phyloP scores from a whole-genome alignment of 352 stramenopile genomes.

The Thraustochytrium sp. region DNA sequence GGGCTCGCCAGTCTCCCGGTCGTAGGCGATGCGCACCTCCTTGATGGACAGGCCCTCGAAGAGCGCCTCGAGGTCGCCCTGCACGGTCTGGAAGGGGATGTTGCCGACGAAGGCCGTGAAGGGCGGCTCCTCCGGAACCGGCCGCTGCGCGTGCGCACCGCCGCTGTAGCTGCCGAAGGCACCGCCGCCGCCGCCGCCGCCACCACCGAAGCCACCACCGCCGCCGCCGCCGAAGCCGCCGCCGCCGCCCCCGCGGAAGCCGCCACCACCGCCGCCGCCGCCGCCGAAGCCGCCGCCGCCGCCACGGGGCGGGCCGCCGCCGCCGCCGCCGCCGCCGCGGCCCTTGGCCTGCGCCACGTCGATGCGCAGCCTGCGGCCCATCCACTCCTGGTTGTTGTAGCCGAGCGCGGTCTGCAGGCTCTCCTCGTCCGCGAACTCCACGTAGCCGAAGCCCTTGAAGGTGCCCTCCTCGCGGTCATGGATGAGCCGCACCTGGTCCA shows the following conservation, averaged over 20 bases:
- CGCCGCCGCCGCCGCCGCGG: constrained; percentile 46
- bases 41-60: constrained; percentile 54
- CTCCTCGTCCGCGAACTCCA: constrained; percentile 42
- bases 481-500: constrained; percentile 36
- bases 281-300: constrained; percentile 33
- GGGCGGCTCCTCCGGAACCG: constrained; percentile 64
- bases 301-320: constrained; percentile 39
- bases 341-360: constrained; percentile 47
- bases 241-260: constrained; percentile 49
- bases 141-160: constrained; percentile 61
- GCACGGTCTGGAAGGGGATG: constrained; percentile 63
- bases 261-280: constrained; percentile 32
- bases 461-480: constrained; percentile 42
- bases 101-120: constrained; percentile 77
- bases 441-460: constrained; percentile 43
- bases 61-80: constrained; percentile 67
- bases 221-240: constrained; percentile 40
- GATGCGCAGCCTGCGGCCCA: constrained; percentile 39
- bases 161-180: not conserved
- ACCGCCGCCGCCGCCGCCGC: constrained; percentile 39
- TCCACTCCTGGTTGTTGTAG: not conserved
- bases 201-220: constrained; percentile 13
- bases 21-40: constrained; percentile 66
- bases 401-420: not conserved
- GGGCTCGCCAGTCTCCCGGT: constrained; percentile 61